Base-by-base conservation (phyloP, 805 yeast species). In the Pichia cephalocereana region DNA sequence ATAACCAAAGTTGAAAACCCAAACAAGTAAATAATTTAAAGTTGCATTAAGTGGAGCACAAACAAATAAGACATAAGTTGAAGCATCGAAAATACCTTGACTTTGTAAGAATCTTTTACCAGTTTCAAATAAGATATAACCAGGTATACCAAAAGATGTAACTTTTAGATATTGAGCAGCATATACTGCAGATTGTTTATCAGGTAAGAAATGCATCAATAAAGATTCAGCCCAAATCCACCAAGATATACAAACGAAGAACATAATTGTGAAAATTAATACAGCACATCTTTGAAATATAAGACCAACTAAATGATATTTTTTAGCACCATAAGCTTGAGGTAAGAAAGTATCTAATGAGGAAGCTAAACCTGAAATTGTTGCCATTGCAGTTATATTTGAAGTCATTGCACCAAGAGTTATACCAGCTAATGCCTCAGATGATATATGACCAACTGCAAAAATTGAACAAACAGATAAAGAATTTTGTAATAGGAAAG, bases 1-100 rank as follows among this genome's bases (percentile, higher is more conserved):
- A 60, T 79, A 85, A 3, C 93, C 93, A 46, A 76, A 55, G 0
- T 79, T 78, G 42, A 80, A 60, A 4, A 75, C 71, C 89, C 91
- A 82, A n/a, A 85, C 91, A 41, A 85, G 68, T 18, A 74, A 50
- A 57, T 82, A 85, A 63, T 84, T 84, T 65, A 83, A 64, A 30
- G 79, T 51, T 0, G 83, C 84, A 59, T 85, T 85, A 51, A 84
- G 63, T 9, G 93, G 91, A 4, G 90, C 90, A 65, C 88, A 83
- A 30, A 84, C 57, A 38, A 77, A 65, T 39, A 85, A 67, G 27
- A 83, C 83, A 54, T 82, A 80, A 0, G 90, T 84, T 11, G 89
- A 81, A 8, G 91, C 91, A 62, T 84, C 86, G 64, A 84, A 85
- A 8, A 83, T 75, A 26, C 87, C 87, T 67, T 85, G 91, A 43